Evolutionary conservation across 805 yeast species (phyloP).

Genomic region (Wickerhamomyces kurtzmanii): DNA sequence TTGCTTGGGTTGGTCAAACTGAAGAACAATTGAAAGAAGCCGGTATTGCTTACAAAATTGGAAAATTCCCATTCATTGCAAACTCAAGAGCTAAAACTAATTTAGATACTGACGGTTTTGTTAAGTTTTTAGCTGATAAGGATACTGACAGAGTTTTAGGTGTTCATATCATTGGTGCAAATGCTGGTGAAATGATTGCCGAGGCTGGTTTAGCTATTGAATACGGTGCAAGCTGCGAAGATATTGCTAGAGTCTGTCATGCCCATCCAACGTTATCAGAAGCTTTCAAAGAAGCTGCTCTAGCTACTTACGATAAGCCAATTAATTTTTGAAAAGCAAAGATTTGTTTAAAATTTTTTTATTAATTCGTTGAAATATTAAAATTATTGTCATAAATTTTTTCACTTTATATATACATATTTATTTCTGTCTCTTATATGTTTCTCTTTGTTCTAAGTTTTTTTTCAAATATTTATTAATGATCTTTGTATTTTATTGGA

Average conservation of each 20-base stretch:
- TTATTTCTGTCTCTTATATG: too few species aligned
- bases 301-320: conserved; percentile 87
- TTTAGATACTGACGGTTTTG: conserved; percentile 94
- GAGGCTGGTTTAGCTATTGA: conserved; percentile 97
- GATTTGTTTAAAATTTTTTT: too few species aligned
- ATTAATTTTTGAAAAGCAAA: conserved; percentile 53
- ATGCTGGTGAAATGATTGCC: conserved; percentile 99
- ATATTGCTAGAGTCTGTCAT: conserved; percentile 93
- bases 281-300: conserved; percentile 97
- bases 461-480: too few species aligned
- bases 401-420: too few species aligned
- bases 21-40: conserved; percentile 92
- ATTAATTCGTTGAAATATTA: too few species aligned
- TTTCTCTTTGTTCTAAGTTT: too few species aligned
- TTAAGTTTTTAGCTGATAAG: conserved; percentile 90
- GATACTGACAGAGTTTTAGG: conserved; percentile 96
- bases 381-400: too few species aligned
- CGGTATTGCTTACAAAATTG: conserved; percentile 85
- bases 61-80: conserved; percentile 98
- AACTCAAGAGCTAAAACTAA: conserved; percentile 99
- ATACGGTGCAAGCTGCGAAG: conserved; percentile 98
- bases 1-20: conserved; percentile 97
- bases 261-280: conserved; percentile 98
- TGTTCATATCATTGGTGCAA: conserved; percentile 94
- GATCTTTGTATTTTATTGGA: too few species aligned